Base-by-base conservation (phyloP, 345 rosid species). In the Gossypium arboreum region DNA sequence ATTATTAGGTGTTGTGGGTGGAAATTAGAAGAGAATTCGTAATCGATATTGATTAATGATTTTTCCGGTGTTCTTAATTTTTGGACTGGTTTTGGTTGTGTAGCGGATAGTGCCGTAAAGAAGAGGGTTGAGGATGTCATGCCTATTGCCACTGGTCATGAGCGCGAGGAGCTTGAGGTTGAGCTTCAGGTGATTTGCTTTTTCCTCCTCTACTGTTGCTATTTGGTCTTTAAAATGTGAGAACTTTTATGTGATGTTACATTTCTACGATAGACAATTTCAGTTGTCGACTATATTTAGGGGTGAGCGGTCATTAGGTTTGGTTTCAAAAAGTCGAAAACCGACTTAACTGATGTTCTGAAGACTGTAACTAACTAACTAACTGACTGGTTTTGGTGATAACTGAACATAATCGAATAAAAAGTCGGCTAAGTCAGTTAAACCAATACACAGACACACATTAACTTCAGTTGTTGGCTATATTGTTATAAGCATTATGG, bases 121-220 rank as follows among this genome's bases (percentile, higher is more conserved):
- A 91, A 87, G 86, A 85, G 50, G 64, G 88, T 88, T 69, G 97
- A 90, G 80, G 91, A 90, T 83, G 83, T 89, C 45, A 86, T 87
- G 90, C 98, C 94, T 13, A 90, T 91, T 72, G 97, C 97, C 3
- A 92, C 98, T 34, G 98, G 98, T n/a, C 97, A 92, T 16, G 95
- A 94, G 79, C 86, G 87, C 54, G 97, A 94, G 84, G 98, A 94
- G 86, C 84, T 91, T 72, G 92, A 86, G 73, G 86, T 89, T 70
- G 94, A 90, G 81, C 76, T 92, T 45, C 73, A 84, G 98, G 97
- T 94, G 70, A 61, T 68, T 77, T 68, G 41, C 41, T 68, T 77
- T 68, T 68, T 65, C n/a, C 8, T 64, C 64, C 61, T 24, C 45
- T 12, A 9, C 56, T 20, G 24, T 72, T 6, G 47, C 39, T 68